phyloP scores from a whole-genome alignment of 768 basidiomycete genomes.

The Butyriboletus loyo region DNA sequence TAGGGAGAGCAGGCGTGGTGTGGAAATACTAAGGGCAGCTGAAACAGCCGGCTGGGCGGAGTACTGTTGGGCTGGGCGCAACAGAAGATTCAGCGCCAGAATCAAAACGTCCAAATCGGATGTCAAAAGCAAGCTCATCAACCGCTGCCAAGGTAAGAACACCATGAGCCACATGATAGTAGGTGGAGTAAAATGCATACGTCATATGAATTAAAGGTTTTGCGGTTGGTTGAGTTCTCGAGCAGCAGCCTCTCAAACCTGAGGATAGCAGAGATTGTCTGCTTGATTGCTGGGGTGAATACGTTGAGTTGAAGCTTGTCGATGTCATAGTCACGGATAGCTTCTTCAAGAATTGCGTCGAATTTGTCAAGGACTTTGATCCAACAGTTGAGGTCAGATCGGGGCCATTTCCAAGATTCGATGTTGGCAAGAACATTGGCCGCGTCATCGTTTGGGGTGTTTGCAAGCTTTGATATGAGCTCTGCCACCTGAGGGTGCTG shows the following conservation, averaged over 20 bases:
- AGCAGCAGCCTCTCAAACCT: conserved; percentile 85
- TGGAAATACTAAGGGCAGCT: conserved; percentile 77
- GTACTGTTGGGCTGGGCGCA: conserved; percentile 95
- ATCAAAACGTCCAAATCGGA: conserved; percentile 88
- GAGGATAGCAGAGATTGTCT: conserved; percentile 75
- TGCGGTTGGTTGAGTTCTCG: conserved; percentile 97
- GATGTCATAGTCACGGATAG: conserved; percentile 82
- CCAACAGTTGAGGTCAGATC: conserved; percentile 97
- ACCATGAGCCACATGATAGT: background rate
- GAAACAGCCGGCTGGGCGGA: conserved; percentile 84
- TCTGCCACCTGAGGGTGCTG: conserved; percentile 79
- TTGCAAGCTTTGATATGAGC: conserved; percentile 68
- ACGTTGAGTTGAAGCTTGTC: conserved; percentile 78
- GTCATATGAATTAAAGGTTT: conserved; percentile 95
- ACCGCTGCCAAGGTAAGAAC: conserved; percentile 51
- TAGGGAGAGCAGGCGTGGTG: conserved; percentile 75
- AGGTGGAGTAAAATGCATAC: conserved; percentile 49
- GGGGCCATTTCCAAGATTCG: conserved; percentile 88
- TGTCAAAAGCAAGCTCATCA: conserved; percentile 84
- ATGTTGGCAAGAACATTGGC: conserved; percentile 63
- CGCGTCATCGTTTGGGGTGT: conserved; percentile 70
- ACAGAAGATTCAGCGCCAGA: conserved; percentile 75
- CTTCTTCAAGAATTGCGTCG: conserved; percentile 80
- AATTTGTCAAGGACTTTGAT: conserved; percentile 94
- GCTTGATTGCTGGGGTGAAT: conserved; percentile 75